phyloP scores from a whole-genome alignment of 1,139 yeast species.

The Candida mesenterica region DNA sequence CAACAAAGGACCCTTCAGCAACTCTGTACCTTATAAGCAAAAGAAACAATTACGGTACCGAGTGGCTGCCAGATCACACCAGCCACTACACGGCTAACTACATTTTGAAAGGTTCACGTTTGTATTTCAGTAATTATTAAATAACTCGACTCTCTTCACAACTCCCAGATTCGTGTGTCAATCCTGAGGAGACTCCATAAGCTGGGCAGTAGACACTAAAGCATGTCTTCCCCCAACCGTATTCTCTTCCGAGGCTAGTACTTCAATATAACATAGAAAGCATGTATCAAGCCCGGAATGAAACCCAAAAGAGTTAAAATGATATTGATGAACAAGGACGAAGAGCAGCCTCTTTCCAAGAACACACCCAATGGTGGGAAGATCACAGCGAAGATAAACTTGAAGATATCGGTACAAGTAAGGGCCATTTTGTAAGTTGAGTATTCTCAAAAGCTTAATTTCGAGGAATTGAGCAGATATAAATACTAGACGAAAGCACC shows the following conservation, averaged over 20 bases:
- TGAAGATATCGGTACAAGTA: constrained; percentile 57
- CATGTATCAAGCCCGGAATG: constrained; percentile 66
- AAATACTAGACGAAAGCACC: not conserved
- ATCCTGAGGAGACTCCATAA: too few relatives aligned
- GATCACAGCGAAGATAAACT: constrained; percentile 59
- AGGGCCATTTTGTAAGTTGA: constrained; percentile 40
- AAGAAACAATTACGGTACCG: too few relatives aligned
- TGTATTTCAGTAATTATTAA: too few relatives aligned
- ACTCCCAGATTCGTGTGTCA: too few relatives aligned
- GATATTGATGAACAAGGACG: constrained; percentile 56
- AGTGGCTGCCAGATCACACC: too few relatives aligned
- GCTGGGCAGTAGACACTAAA: too few relatives aligned
- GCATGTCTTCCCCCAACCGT: not conserved
- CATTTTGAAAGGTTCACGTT: too few relatives aligned
- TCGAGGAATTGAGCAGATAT: not conserved
- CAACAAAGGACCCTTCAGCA: too few relatives aligned
- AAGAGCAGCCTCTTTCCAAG: constrained; percentile 62
- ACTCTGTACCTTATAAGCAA: too few relatives aligned
- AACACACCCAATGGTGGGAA: constrained; percentile 78
- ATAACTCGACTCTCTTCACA: too few relatives aligned
- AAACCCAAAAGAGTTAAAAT: constrained; percentile 62
- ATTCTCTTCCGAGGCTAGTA: constrained; percentile 17
- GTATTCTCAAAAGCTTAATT: too few relatives aligned
- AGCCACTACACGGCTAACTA: too few relatives aligned
- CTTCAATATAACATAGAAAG: constrained; percentile 52